Percentiles rank a stretch among this genome's conserved stretches.
Evolutionary conservation across 768 basidiomycete species (phyloP).

Genomic region (Russula ochroleuca): DNA sequence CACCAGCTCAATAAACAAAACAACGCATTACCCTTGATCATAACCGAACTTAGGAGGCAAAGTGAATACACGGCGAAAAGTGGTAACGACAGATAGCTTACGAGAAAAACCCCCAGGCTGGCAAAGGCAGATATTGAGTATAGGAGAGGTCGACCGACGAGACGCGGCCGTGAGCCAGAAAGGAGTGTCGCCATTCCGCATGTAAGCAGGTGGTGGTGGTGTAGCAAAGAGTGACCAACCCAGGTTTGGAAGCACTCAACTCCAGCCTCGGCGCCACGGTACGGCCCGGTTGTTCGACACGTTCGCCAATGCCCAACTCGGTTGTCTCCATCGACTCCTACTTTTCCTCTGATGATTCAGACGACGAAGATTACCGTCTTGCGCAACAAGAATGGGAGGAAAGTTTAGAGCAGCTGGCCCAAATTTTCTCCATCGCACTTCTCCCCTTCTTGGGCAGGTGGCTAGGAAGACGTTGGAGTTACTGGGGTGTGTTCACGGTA

Average conservation of each 20-base stretch:
- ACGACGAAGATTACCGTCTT: slow-evolving; percentile 67
- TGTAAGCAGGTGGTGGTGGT: slow-evolving; percentile 30
- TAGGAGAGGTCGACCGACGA: slow-evolving; percentile 74
- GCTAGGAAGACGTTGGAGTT: slow-evolving; percentile 79
- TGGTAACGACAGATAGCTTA: slow-evolving; percentile 38
- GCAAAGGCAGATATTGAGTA: slow-evolving; percentile 78
- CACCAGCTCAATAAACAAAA: background rate
- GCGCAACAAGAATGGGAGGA: slow-evolving; percentile 95
- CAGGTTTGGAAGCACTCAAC: too few relatives aligned
- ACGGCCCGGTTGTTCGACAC: slow-evolving; percentile 4
- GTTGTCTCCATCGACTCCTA: slow-evolving; percentile 57
- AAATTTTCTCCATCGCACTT: slow-evolving; percentile 73
- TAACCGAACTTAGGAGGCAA: slow-evolving; percentile 60
- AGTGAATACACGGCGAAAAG: slow-evolving; percentile 9
- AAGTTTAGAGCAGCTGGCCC: slow-evolving; percentile 76
- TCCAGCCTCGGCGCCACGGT: background rate
- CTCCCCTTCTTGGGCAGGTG: slow-evolving; percentile 87
- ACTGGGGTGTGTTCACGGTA: slow-evolving; percentile 61
- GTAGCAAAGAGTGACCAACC: slow-evolving; percentile 11
- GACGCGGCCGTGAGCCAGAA: slow-evolving; percentile 41
- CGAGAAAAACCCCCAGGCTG: slow-evolving; percentile 81
- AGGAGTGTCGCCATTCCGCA: slow-evolving; percentile 50
- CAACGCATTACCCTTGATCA: slow-evolving; percentile 66
- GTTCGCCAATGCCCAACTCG: slow-evolving; percentile 50
- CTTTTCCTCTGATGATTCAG: slow-evolving; percentile 44